Percentiles rank a stretch among this genome's conserved stretches.
These are phyloP conservation scores for Cladophialophora carrionii DNA, from an alignment of 2,329 filamentous ascomycete genomes.

Conservation along the genomic window DNA sequence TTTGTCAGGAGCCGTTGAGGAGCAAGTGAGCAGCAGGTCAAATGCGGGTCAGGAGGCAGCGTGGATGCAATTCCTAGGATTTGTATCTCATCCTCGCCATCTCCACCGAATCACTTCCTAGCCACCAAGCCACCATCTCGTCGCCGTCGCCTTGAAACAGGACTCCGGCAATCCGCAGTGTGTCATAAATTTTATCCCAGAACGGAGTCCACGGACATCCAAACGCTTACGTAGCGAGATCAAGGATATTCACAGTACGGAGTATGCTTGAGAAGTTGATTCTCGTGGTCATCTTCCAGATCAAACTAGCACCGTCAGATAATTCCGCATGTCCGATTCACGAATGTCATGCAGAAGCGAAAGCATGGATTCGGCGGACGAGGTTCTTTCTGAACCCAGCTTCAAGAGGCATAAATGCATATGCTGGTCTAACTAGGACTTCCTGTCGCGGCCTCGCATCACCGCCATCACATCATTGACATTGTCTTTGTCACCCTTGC, in stretches of 20 bases:
- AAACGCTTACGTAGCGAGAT: background rate
- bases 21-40: background rate
- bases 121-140: slow-evolving; percentile 6
- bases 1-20: background rate
- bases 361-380: slow-evolving; percentile 1
- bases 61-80: background rate
- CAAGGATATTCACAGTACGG: background rate
- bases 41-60: background rate
- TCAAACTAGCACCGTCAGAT: background rate
- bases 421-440: slow-evolving; percentile 3
- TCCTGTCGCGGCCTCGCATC: slow-evolving; percentile 64
- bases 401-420: background rate
- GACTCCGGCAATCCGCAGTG: slow-evolving; percentile 10
- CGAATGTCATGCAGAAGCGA: slow-evolving; percentile 14
- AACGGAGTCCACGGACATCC: background rate
- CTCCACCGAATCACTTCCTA: slow-evolving; percentile 15
- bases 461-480: slow-evolving; percentile 78
- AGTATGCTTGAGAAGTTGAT: background rate
- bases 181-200: slow-evolving; percentile 1
- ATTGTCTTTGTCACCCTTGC: slow-evolving; percentile 63
- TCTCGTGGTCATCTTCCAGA: background rate
- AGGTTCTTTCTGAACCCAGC: background rate
- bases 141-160: slow-evolving; percentile 2
- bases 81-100: slow-evolving; percentile 15
- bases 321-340: background rate